Conservation (phyloP, 2,329 filamentous ascomycete species). For the Verticillium klebahnii region DNA sequence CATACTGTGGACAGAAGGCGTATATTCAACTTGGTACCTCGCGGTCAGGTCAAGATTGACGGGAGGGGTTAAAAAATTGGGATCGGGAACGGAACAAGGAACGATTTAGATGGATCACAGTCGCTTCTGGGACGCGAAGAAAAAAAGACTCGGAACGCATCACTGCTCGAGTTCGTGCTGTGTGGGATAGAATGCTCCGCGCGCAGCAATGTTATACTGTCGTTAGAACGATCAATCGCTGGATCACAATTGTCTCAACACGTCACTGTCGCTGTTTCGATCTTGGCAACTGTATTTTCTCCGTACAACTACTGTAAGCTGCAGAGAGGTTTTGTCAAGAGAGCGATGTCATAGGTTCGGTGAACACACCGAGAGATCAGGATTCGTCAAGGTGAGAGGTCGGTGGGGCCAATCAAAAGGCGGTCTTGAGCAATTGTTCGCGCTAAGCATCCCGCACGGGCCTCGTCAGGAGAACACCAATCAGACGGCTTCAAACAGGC, state of each 20-base stretch:
- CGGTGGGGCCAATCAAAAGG: neutral
- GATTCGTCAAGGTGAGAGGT: too few relatives aligned
- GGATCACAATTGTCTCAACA: neutral
- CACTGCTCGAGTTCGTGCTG: neutral
- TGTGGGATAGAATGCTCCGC: conserved; percentile 2
- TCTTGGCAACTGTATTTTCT: neutral
- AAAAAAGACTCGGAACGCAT: neutral
- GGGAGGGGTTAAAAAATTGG: neutral
- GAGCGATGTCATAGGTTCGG: too few relatives aligned
- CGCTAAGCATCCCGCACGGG: neutral
- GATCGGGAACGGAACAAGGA: neutral
- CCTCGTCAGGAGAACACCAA: neutral
- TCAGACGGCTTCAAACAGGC: neutral
- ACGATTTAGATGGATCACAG: conserved; percentile 7
- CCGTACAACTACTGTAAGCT: too few relatives aligned
- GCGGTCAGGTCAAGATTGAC: neutral
- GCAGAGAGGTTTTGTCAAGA: too few relatives aligned
- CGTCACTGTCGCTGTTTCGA: neutral
- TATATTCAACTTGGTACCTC: conserved; percentile 6
- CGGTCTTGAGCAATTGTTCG: neutral
- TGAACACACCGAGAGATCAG: too few relatives aligned
- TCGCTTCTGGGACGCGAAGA: conserved; percentile 9
- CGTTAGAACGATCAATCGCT: conserved; percentile 8
- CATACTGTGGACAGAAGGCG: conserved; percentile 8
- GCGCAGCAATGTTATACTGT: neutral